Evolutionary conservation across 148 eudicot species (phyloP).

Genomic region (Persicaria tinctoria): DNA sequence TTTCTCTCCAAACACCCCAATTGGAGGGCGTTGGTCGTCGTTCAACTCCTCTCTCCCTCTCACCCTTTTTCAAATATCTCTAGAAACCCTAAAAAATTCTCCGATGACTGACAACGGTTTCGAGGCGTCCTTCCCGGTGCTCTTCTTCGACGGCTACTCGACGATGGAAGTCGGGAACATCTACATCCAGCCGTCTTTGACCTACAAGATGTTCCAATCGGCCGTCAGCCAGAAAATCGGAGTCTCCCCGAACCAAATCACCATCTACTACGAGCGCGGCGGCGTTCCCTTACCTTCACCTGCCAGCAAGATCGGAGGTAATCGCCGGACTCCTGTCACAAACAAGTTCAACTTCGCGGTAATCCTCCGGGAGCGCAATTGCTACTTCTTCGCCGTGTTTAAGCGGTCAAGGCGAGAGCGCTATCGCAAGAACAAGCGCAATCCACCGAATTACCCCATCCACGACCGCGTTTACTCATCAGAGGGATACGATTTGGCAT

Average conservation of each 20-base stretch:
- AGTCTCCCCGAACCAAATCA: constrained; percentile 60
- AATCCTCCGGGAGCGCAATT: constrained; percentile 8
- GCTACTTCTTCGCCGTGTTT: constrained; percentile 41
- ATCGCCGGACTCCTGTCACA: constrained; percentile 45
- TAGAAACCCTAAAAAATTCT: not conserved
- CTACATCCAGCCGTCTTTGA: constrained; percentile 28
- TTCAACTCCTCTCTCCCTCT: not conserved
- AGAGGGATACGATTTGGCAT: not conserved
- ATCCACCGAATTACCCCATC: not conserved
- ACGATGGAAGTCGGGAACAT: constrained; percentile 42
- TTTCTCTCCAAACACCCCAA: not conserved
- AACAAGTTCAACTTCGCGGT: constrained; percentile 42
- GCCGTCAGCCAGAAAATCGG: constrained; percentile 43
- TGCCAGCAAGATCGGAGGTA: constrained; percentile 9
- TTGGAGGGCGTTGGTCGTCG: not conserved
- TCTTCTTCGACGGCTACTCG: constrained; percentile 60
- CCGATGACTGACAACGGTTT: not conserved
- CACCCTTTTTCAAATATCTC: not conserved
- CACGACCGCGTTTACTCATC: not conserved
- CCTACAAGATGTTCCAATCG: constrained; percentile 47
- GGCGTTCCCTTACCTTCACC: not conserved
- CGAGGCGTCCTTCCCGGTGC: constrained; percentile 28
- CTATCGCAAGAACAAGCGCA: constrained; percentile 19
- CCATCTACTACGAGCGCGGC: constrained; percentile 36
- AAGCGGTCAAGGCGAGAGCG: constrained; percentile 44